Conservation (phyloP, 2,329 filamentous ascomycete genomes). For the Aspergillus nomiae region DNA sequence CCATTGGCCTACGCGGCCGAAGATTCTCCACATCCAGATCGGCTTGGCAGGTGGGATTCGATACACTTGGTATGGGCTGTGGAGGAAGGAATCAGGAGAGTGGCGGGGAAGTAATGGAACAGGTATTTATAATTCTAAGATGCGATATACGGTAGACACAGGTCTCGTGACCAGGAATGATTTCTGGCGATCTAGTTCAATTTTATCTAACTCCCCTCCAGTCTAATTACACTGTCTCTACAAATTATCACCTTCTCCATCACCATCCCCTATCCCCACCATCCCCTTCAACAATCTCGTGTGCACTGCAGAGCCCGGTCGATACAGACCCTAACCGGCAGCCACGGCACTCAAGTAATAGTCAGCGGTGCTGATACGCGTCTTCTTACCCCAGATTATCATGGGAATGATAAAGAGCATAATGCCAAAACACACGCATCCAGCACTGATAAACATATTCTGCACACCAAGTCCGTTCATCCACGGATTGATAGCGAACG, state of each 20-base stretch:
- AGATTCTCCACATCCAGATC: background rate
- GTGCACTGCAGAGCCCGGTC: background rate
- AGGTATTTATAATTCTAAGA: background rate
- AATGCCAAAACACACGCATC: conserved; percentile 4
- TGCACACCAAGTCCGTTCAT: conserved; percentile 6
- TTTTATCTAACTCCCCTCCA: too few relatives aligned
- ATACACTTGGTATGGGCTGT: background rate
- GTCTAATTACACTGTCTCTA: background rate
- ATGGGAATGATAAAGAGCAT: conserved; percentile 4
- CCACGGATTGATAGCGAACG: conserved; percentile 11
- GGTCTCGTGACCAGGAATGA: too few relatives aligned
- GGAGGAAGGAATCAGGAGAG: background rate
- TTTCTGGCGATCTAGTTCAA: too few relatives aligned
- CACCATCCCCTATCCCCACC: background rate
- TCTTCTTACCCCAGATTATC: conserved; percentile 9
- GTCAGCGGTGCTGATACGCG: conserved; percentile 1
- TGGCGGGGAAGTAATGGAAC: background rate
- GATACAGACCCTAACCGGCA: background rate
- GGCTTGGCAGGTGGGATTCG: background rate
- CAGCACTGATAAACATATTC: conserved; percentile 9
- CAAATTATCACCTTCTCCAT: background rate
- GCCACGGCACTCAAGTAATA: conserved; percentile 5
- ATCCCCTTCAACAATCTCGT: background rate
- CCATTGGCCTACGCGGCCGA: background rate
- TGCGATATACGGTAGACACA: background rate